Base-by-base conservation (phyloP, 257 asterid genomes). In the Cynanchum wilfordii region DNA sequence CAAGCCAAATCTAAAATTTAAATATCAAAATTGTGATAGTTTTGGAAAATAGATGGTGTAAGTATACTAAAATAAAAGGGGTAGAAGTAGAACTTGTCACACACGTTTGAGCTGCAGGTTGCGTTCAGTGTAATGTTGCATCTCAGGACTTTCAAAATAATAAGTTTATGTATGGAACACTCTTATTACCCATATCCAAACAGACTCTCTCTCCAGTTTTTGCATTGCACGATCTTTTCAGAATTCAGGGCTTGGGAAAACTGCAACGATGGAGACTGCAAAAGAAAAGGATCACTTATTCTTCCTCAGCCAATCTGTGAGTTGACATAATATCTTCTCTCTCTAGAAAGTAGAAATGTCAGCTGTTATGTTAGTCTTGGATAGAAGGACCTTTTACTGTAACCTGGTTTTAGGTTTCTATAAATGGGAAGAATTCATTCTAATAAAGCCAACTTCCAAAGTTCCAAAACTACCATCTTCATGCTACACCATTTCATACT, bases 391-490 rank as follows among this genome's bases (percentile, higher is more conserved):
- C 64, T 59, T 59, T 59, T 25, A 29, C 65, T 25, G 65, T 24
- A 20, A 54, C 59, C 66, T 27, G 29, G 69, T 22, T 13, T 7
- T 36, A 36, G 27, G 70, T 51, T 76, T 42, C 66, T 69, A 17
- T 20, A 30, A 69, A 36, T 29, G 58, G 75, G 20, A 68, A 10
- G 8, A 42, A 13, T 38, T 68, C 54, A 40, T 51, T 59, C 56
- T 49, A n/a, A 27, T 9, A 27, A 69, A 68, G 59, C 20, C 0
- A 15, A 44, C 8, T 51, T 54, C 64, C 70, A 15, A 30, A 42
- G 36, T 73, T 78, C 57, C 22, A 68, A 50, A 62, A 29, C 54
- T 73, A 20, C 76, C 40, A 68, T 69, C 42, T 78, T 40, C 51
- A 69, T 69, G 82, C 33, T 52, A 65, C 76, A 36, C 51, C 57